These are phyloP conservation scores for Lepidopterella palustris DNA, from an alignment of 495 filamentous ascomycete species.

Conservation along the genomic window DNA sequence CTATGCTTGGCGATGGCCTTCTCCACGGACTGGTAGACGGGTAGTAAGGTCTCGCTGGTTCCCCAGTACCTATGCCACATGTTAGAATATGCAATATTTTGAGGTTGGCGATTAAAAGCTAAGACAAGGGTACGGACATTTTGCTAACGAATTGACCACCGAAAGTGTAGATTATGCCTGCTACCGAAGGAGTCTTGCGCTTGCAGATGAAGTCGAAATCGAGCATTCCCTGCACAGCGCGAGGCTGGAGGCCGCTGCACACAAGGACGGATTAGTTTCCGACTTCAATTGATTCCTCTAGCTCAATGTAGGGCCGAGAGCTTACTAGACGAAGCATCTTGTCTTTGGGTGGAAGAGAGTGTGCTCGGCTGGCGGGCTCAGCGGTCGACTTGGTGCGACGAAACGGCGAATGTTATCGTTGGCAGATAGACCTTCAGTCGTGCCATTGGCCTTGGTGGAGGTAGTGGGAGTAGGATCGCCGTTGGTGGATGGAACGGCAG, in stretches of 20 bases:
- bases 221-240: constrained; percentile 98
- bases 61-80: constrained; percentile 82
- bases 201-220: constrained; percentile 99
- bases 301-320: constrained; percentile 9
- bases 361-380: constrained; percentile 77
- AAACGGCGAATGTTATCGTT: constrained; percentile 99
- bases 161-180: constrained; percentile 99
- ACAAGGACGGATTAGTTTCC: not conserved
- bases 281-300: constrained; percentile 6
- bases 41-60: constrained; percentile 96
- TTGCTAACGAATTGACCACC: constrained; percentile 99
- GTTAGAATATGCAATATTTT: constrained; percentile 8
- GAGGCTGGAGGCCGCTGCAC: constrained; percentile 80
- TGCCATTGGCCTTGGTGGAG: not conserved
- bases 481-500: constrained; percentile 36
- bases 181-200: constrained; percentile 89
- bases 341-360: constrained; percentile 98
- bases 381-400: constrained; percentile 80
- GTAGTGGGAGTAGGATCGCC: constrained; percentile 18
- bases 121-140: constrained; percentile 62
- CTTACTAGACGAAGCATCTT: constrained; percentile 97
- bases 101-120: not conserved
- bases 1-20: constrained; percentile 96
- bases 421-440: constrained; percentile 51
- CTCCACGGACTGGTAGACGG: constrained; percentile 90